These are phyloP conservation scores for Asclepias syriaca DNA, from an alignment of 257 asterid species.

Conservation along the genomic window DNA sequence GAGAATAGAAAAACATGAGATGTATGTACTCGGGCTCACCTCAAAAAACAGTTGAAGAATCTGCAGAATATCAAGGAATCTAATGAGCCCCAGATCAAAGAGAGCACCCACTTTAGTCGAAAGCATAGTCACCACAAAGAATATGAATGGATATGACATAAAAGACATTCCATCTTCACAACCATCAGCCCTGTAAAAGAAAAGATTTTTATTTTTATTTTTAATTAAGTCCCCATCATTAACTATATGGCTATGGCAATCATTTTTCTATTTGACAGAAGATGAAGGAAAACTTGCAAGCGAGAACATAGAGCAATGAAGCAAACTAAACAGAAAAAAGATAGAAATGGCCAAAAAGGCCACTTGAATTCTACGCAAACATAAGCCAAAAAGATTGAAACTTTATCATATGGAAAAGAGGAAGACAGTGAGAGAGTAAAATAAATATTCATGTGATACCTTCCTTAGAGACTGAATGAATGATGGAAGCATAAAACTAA, in stretches of 20 bases:
- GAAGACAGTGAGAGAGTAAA: conserved; percentile 22
- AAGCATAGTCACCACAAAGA: conserved; percentile 45
- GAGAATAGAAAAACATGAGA: conserved; percentile 5
- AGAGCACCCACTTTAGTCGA: conserved; percentile 45
- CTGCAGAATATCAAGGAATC: conserved; percentile 54
- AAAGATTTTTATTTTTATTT: background rate
- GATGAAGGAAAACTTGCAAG: conserved; percentile 37
- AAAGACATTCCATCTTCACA: conserved; percentile 38
- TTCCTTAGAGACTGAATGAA: conserved; percentile 16
- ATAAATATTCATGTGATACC: conserved; percentile 1
- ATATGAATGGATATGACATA: conserved; percentile 29
- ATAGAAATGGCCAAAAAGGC: conserved; percentile 14
- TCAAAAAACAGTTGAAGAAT: conserved; percentile 45
- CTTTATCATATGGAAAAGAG: background rate
- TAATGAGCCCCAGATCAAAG: conserved; percentile 53
- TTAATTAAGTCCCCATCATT: conserved; percentile 6
- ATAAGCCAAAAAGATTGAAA: conserved; percentile 24
- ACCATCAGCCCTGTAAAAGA: conserved; percentile 14
- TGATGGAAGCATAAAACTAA: conserved; percentile 8
- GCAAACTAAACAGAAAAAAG: conserved; percentile 14
- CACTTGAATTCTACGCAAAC: conserved; percentile 51
- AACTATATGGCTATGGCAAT: background rate
- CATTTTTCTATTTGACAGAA: conserved; percentile 20
- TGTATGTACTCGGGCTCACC: conserved; percentile 29
- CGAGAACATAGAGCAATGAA: background rate